phyloP scores from a whole-genome alignment of 2,329 filamentous ascomycete species.

The Xylaria sp. region DNA sequence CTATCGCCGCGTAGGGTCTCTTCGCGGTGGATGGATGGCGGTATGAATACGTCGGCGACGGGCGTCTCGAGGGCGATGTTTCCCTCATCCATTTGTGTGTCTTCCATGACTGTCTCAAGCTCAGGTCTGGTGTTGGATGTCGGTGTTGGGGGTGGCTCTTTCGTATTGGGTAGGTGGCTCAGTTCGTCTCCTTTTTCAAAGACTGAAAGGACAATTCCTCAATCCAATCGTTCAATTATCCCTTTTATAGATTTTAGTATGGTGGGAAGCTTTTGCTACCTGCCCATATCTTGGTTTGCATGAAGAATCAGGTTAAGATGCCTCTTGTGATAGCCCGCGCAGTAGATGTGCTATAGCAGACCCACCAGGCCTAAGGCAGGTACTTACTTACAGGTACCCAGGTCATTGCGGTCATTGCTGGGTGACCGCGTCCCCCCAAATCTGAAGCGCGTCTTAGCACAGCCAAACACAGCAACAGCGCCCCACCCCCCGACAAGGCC shows the following conservation, averaged over 20 bases:
- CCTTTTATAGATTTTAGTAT: not conserved
- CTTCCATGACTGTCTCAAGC: conserved; percentile 42
- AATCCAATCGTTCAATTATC: not conserved
- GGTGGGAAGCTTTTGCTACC: not conserved
- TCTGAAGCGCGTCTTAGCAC: conserved; percentile 29
- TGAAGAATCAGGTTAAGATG: not conserved
- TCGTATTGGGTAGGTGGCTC: not conserved
- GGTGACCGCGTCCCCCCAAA: conserved; percentile 27
- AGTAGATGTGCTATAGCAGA: not conserved
- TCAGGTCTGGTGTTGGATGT: not conserved
- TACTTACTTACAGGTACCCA: not conserved
- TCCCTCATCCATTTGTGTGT: conserved; percentile 46
- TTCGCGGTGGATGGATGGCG: conserved; percentile 68
- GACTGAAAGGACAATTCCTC: not conserved
- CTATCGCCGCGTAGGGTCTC: conserved; percentile 68
- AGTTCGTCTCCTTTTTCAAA: not conserved
- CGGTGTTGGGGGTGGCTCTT: not conserved
- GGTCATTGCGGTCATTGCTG: conserved; percentile 25
- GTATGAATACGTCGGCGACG: conserved; percentile 57
- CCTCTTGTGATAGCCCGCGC: not conserved
- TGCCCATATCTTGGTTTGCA: not conserved
- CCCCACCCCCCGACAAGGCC: conserved; percentile 21
- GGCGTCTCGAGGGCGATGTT: conserved; percentile 44
- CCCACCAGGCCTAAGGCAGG: too few species aligned
- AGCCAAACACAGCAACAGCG: conserved; percentile 9